Base-by-base conservation (phyloP, 148 eudicot species). In the Camellia lanceoleosa region DNA sequence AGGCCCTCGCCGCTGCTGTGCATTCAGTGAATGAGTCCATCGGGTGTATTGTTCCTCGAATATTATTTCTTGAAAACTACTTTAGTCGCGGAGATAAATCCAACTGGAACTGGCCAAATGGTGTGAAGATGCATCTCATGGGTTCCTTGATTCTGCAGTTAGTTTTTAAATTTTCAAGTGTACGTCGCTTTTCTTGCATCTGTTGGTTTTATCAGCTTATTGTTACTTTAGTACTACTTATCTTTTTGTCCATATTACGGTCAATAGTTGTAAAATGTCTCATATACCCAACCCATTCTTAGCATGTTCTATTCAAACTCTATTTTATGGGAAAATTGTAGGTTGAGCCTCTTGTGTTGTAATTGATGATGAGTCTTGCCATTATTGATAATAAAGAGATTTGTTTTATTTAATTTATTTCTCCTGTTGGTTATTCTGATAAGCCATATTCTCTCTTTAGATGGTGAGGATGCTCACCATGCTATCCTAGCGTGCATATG, bases 141-240 rank as follows among this genome's bases (percentile, higher is more conserved):
- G 99, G 99, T 38, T 88, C 97, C 83, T 73, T 92, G 86, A 92
- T 96, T 83, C 92, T 96, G 71, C 99, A 96, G 83, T 82, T 87
- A 15, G 76, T 96, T 65, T 91, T 96, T 83, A 89, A 85, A 86
- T 86, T 91, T 85, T 95, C 97, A 56, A 89, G 87, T 76, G 99
- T 93, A 93, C 56, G 98, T 87, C 63, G 41, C 82, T 74, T 54
- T 76, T 62, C 83, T 83, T 77, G 19, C 55, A 68, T 78, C 62
- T 78, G n/a, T 55, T 23, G 55, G 66, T 80, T 75, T 61, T 44
- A 8, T 64, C 77, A 62, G 56, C 72, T 63, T n/a, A 23, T 59
- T 59, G 30, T 71, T 63, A 70, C 38, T 76, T 49, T 38, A 23
- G 43, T 54, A 11, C 18, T 19, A 20, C 71, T 72, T 42, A 42